These are phyloP conservation scores for Cyclanthera cordifolia DNA, from an alignment of 306 rosid genomes.

Conservation along the genomic window DNA sequence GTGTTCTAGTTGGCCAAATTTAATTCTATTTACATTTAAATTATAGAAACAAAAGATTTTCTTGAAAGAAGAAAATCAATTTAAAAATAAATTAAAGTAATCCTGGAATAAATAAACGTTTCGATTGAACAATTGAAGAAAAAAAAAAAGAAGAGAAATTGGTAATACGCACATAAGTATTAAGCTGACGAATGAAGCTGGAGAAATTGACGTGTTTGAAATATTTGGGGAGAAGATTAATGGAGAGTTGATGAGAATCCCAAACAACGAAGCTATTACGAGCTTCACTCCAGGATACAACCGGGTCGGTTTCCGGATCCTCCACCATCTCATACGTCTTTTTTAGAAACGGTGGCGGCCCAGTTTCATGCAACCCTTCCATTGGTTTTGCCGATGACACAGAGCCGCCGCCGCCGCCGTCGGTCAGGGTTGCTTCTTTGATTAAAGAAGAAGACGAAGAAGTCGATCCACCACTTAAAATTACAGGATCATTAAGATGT, in stretches of 20 bases:
- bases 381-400: conserved; percentile 48
- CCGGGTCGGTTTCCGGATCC: conserved; percentile 55
- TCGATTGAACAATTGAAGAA: too few relatives aligned
- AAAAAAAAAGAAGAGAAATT: too few relatives aligned
- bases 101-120: too few relatives aligned
- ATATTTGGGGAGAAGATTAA: conserved; percentile 52
- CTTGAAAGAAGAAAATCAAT: too few relatives aligned
- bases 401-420: not conserved
- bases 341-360: conserved; percentile 80
- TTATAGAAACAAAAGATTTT: too few relatives aligned
- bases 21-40: too few relatives aligned
- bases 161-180: conserved; percentile 46
- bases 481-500: not conserved
- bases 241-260: conserved; percentile 73
- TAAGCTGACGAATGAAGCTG: conserved; percentile 97
- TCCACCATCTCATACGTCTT: conserved; percentile 85
- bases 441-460: conserved; percentile 8
- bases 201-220: conserved; percentile 86
- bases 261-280: conserved; percentile 68
- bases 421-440: conserved; percentile 29
- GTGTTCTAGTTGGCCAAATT: too few relatives aligned
- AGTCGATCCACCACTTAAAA: not conserved
- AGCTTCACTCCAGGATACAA: conserved; percentile 65
- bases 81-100: too few relatives aligned
- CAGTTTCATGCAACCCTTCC: conserved; percentile 54